Evolutionary conservation across 306 rosid genomes (phyloP).

Genomic region (Cucurbita argyrosperma): DNA sequence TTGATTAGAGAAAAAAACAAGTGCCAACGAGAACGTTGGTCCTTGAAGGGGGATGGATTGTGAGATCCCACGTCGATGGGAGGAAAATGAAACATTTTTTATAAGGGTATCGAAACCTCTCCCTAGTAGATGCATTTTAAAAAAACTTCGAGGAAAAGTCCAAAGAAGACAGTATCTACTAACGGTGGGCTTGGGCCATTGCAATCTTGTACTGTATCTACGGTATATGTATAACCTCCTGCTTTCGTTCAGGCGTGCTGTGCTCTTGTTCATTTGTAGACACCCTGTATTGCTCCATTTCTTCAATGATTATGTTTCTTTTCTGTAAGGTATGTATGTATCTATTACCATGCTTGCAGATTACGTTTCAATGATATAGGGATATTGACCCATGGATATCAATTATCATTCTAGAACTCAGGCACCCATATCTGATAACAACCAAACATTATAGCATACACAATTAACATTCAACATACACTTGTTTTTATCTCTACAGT

Average conservation of each 20-base stretch:
- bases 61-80: no score
- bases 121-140: no score
- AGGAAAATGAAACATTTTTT: no score
- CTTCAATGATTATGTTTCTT: neutral
- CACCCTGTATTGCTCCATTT: neutral
- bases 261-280: neutral
- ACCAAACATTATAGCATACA: neutral
- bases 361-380: neutral
- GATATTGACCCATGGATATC: neutral
- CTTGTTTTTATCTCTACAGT: neutral
- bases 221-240: neutral
- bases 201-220: no score
- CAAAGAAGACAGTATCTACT: no score
- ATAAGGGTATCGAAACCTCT: no score
- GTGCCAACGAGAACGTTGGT: no score
- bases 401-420: neutral
- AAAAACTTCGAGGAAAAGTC: no score
- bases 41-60: no score
- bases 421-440: neutral
- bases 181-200: no score
- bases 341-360: neutral
- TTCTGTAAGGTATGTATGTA: neutral
- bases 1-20: neutral
- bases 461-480: neutral
- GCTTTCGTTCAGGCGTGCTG: neutral